Evolutionary conservation across 2,329 filamentous ascomycete species (phyloP), one percentile per base, ranked within the genome.

Genomic region (Tolypocladium paradoxum): DNA sequence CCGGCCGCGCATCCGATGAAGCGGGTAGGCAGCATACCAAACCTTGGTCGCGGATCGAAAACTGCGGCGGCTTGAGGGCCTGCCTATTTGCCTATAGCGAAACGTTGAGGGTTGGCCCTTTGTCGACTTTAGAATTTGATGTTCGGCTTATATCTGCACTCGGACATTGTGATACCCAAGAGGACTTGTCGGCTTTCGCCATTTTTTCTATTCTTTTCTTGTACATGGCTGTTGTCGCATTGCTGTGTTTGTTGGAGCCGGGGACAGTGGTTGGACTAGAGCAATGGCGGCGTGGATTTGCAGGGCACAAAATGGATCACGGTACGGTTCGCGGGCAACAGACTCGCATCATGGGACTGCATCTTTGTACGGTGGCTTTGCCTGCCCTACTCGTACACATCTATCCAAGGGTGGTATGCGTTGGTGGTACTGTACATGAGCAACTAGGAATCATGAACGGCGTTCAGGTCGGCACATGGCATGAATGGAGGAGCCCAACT

Each of bases 141-240:
- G 24, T 40, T 48, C 37, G 35, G 38, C 49, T 31, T 60, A 54
- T 63, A 59, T 54, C 60, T 58, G 60, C 58, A 57, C 60, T 65
- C 60, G 56, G 60, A 68, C 64, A 64, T 62, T 66, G 61, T 69
- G 69, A 71, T 71, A 71, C 69, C 69, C 69, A 60, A 54, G 48
- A 63, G 60, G 56, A 59, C 59, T 55, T 56, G 56, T 61, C 54
- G 61, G 57, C 56, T 64, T 57, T 43, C 18, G 31, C 52, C 49
- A 18, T 48, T 51, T 48, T 48, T 43, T 11, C 29, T 27, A 38
- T 55, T 49, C 8, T 1, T 9, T 20, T 47, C 35, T 31, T 50
- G 50, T 51, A 53, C 50, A 53, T 55, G 37, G 18, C 11, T n/a
- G 43, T 18, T 33, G 11, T 8, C 27, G 5, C 16, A 7, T 31